Evolutionary conservation across 495 filamentous ascomycete species (phyloP), one percentile per base, ranked within the genome.

Genomic region (Gamarada debralockiae): DNA sequence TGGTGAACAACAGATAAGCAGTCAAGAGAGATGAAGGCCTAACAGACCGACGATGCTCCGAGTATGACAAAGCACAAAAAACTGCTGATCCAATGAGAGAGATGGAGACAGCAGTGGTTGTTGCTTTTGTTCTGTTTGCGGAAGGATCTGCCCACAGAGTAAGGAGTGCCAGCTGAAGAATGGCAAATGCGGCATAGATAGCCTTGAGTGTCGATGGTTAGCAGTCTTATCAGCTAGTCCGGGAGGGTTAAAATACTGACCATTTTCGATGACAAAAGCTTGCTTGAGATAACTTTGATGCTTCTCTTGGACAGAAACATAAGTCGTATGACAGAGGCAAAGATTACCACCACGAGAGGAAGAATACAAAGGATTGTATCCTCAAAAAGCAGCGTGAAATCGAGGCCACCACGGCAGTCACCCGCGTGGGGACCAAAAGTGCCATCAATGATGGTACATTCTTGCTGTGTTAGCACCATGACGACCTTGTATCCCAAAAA

Each of bases 1-100:
- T 50, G 0, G 79, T 76, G 53, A 76, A 59, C 31, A 82, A 65
- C 2, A 88, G 70, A 60, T 80, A 88, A 3, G 71, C 52, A 48
- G 73, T 74, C 45, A 87, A 61, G 13, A 85, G 50, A 4, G 21
- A 33, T 18, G 38, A 43, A 8, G 73, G 68, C 31, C 67, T 53
- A 8, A 74, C 49, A 8, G 62, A 55, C 7, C 61, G 59, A 2
- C 48, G 43, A 42, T 76, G 73, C 51, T 76, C 71, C 24, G 65
- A 33, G 47, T 66, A 68, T 1, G 70, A 73, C n/a, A 72, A 56
- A 4, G 69, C 38, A 13, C 48, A 52, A 25, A 69, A 61, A 4
- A 70, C 60, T 9, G 67, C 48, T 0, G 59, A 58, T 14, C 53
- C 62, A 17, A 75, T 45, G 4, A 78, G 63, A 25, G 63, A 50